Percentiles rank a stretch among this genome's conserved stretches.
phyloP scores from a whole-genome alignment of 371 early-diverging fungal species.

The Apophysomyces variabilis region DNA sequence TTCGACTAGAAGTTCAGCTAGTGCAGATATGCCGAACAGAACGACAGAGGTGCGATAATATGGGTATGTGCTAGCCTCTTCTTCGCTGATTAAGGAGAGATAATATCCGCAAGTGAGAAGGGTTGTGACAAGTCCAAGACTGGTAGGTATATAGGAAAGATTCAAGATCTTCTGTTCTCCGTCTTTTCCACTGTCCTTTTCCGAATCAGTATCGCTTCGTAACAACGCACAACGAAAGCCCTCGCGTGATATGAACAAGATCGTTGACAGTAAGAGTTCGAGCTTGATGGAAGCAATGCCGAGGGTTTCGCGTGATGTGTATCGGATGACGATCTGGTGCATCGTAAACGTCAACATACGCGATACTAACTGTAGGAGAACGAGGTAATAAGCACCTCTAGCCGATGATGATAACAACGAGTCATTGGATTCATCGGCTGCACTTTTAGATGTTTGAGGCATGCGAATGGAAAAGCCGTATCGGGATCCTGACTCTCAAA shows the following conservation, averaged over 20 bases:
- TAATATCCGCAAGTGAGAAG: slow-evolving; percentile 58
- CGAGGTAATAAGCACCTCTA: slow-evolving; percentile 76
- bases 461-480: not conserved
- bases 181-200: slow-evolving; percentile 14
- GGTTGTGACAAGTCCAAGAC: slow-evolving; percentile 61
- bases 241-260: slow-evolving; percentile 93
- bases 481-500: not conserved
- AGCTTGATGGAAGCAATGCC: slow-evolving; percentile 87
- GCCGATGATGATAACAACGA: slow-evolving; percentile 59
- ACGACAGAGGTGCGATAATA: slow-evolving; percentile 55
- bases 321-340: slow-evolving; percentile 78
- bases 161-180: slow-evolving; percentile 73
- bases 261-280: slow-evolving; percentile 84
- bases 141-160: slow-evolving; percentile 75
- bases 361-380: slow-evolving; percentile 79
- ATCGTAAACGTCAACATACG: slow-evolving; percentile 80
- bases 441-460: not conserved
- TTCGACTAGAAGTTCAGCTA: slow-evolving; percentile 79
- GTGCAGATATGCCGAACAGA: slow-evolving; percentile 74
- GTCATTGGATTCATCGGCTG: slow-evolving; percentile 56
- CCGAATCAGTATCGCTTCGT: slow-evolving; percentile 31
- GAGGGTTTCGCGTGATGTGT: slow-evolving; percentile 69
- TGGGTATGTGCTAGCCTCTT: slow-evolving; percentile 35
- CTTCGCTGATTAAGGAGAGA: slow-evolving; percentile 41
- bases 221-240: slow-evolving; percentile 85